Base-by-base conservation (phyloP, 148 eudicot species). In the Hydrangea macrophylla region DNA sequence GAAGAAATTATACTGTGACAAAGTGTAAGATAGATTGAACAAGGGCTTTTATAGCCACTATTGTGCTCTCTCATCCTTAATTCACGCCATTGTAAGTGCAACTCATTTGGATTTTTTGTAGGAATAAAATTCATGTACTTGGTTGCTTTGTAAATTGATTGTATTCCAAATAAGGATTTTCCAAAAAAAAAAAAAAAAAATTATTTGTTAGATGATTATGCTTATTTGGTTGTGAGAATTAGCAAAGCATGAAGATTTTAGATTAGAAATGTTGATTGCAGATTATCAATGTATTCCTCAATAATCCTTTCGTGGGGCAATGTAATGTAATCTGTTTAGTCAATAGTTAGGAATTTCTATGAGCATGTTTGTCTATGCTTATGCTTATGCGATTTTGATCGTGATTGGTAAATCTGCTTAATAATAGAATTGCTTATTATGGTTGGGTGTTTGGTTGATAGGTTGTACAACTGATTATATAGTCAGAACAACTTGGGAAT, bases 1-100 rank as follows among this genome's bases (percentile, higher is more conserved):
- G 88, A 90, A 23, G 96, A 87, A 66, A 87, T 89, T 11, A 78
- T 89, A 56, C 68, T 89, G 55, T 89, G 77, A 72, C 25, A 63
- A 55, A 58, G 27, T 17, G 51, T 53, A 58, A 9, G 50, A n/a
- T 1, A 65, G 32, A 6, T 50, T 24, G n/a, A 7, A 39, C 30
- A 33, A 53, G 24, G 33, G 35, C 23, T 13, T 20, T 17, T 32
- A 35, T 25, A 7, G n/a, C 36, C 50, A 18, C 37, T 33, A 27
- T 36, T 15, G 1, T 27, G 37, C 65, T 20, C 32, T 25, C 44
- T n/a, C 67, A 13, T 27, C 42, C 50, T 5, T 64, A 54, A 27
- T 22, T 24, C 23, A 32, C 7, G 15, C 13, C 22, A 23, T n/a
- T 64, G 20, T 20, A 23, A 3, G 26, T 64, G 36, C 28, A 35